These are phyloP conservation scores for Phytophthora constricta DNA, from an alignment of 352 stramenopile genomes.

Conservation along the genomic window DNA sequence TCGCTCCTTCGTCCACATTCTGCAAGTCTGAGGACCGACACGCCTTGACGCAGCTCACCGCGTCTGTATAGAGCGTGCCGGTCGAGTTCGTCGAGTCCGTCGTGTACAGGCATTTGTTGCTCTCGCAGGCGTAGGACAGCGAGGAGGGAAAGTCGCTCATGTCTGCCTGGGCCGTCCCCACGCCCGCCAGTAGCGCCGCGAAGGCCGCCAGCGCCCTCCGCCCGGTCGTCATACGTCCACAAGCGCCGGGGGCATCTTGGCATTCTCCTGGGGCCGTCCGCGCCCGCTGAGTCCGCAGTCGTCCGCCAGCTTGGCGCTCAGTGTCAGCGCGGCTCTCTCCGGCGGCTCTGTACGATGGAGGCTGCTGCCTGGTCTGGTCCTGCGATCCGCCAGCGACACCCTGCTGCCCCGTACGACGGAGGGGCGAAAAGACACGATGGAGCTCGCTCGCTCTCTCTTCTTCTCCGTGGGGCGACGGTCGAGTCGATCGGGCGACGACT, in stretches of 20 bases:
- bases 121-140: constrained; percentile 58
- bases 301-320: constrained; percentile 25
- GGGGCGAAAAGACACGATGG: constrained; percentile 10
- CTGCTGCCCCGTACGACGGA: no score
- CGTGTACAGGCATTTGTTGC: constrained; percentile 56
- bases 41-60: constrained; percentile 55
- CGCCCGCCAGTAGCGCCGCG: neutral
- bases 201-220: neutral
- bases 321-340: neutral
- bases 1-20: constrained; percentile 50
- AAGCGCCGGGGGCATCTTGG: constrained; percentile 26
- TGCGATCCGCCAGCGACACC: no score
- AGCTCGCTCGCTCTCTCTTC: neutral
- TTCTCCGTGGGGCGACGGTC: neutral
- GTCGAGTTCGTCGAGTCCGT: constrained; percentile 31
- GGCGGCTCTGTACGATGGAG: constrained; percentile 15
- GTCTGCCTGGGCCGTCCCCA: neutral
- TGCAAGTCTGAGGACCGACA: constrained; percentile 54
- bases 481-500: neutral
- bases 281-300: neutral
- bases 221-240: constrained; percentile 6
- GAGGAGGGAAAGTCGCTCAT: constrained; percentile 39
- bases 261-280: constrained; percentile 15
- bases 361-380: neutral
- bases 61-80: constrained; percentile 51